These are phyloP conservation scores for Scleromitrula shiraiana DNA, from an alignment of 2,329 filamentous ascomycete species.

Conservation along the genomic window DNA sequence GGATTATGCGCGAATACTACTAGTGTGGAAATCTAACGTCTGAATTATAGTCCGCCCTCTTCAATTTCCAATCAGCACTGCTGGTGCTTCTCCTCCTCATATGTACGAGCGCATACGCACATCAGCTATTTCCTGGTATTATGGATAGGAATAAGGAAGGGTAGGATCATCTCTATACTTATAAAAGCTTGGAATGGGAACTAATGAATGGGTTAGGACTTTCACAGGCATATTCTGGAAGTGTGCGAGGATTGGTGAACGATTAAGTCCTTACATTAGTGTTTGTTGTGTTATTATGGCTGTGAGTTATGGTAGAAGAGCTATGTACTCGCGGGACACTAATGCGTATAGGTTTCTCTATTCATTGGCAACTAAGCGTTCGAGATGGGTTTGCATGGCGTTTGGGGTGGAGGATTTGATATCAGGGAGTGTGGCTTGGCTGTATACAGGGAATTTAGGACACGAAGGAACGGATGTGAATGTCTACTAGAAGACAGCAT, in stretches of 20 bases:
- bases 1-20: too few relatives aligned
- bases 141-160: conserved; percentile 91
- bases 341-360: conserved; percentile 24
- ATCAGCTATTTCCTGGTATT: conserved; percentile 79
- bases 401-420: conserved; percentile 12
- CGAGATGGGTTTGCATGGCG: conserved; percentile 16
- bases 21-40: too few relatives aligned
- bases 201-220: conserved; percentile 18
- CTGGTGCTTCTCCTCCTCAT: conserved; percentile 91
- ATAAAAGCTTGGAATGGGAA: not conserved
- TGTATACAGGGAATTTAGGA: not conserved
- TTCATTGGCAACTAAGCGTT: conserved; percentile 27
- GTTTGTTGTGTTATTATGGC: conserved; percentile 92
- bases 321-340: conserved; percentile 3
- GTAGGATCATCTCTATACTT: conserved; percentile 40
- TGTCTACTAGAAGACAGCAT: not conserved
- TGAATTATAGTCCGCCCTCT: conserved; percentile 72
- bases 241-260: conserved; percentile 82
- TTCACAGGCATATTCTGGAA: conserved; percentile 81
- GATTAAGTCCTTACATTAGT: conserved; percentile 91
- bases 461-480: not conserved
- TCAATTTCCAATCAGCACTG: conserved; percentile 97
- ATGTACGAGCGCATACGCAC: conserved; percentile 90
- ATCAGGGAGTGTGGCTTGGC: not conserved
- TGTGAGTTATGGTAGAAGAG: conserved; percentile 45